Evolutionary conservation across 2,329 filamentous ascomycete genomes (phyloP), one percentile per base, ranked within the genome.

Genomic region (Colletotrichum tofieldiae): DNA sequence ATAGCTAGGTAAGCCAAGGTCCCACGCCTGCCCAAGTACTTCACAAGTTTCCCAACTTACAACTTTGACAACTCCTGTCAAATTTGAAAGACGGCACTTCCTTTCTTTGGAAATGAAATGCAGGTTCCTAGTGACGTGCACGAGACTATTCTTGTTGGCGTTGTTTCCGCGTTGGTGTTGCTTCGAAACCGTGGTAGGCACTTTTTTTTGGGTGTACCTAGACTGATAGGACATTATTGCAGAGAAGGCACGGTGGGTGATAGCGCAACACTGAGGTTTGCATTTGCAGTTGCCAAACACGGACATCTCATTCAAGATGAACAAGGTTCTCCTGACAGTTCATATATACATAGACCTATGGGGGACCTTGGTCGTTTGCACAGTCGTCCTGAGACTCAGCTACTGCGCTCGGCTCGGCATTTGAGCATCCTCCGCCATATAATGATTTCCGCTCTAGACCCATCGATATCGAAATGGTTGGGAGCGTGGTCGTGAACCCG

Each of bases 391-490:
- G n/a, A 52, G n/a, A 63, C 60, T 29, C 29, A 26, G 32, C 26
- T 23, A 35, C n/a, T 52, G 35, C 9, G n/a, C 37, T 52, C 23
- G 60, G 60, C 60, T 52, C 60, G 37, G 47, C 35, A 51, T 41
- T 37, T 52, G 32, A 18, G 29, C 32, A 18, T 14, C 43, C 18
- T n/a, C 37, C 37, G n/a, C 14, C 29, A 20, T 39, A 8, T 11
- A 35, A 52, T 20, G 16, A 32, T n/a, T 14, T 29, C 47, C 7
- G 5, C 20, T 11, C 16, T 16, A 41, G 12, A 18, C 16, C 45
- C 16, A 26, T 23, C n/a, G 20, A n/a, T n/a, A 16, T 14, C 9
- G 20, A 47, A 23, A 23, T 18, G 20, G 5, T 29, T 41, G 6
- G 16, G 11, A 35, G 14, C n/a, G n/a, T 41, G 23, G 39, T 14